phyloP scores from a whole-genome alignment of 78 protist species.

The Guillardia theta region DNA sequence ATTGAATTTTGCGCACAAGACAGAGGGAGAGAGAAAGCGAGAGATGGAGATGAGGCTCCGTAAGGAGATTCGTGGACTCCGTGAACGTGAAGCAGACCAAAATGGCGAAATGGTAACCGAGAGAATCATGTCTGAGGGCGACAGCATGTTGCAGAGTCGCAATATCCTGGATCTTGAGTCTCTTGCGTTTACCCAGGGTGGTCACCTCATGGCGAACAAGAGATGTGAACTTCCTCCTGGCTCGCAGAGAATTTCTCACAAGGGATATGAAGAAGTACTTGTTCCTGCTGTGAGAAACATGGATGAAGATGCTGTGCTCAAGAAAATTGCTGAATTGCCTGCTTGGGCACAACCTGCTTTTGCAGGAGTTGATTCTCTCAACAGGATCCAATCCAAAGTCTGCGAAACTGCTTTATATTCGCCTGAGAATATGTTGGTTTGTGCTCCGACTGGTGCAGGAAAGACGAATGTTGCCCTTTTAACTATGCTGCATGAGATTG shows the following conservation, averaged over 20 bases:
- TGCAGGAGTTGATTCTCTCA: conserved; percentile 57
- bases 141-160: background rate
- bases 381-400: conserved; percentile 76
- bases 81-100: too few species aligned
- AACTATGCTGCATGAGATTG: conserved; percentile 87
- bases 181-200: conserved; percentile 79
- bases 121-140: too few species aligned
- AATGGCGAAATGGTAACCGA: too few species aligned
- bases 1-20: background rate
- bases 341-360: conserved; percentile 87
- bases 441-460: conserved; percentile 99
- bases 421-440: conserved; percentile 89
- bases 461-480: conserved; percentile 99
- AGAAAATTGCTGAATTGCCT: conserved; percentile 66
- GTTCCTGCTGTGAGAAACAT: conserved; percentile 76
- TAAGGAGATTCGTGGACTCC: background rate
- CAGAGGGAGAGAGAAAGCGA: background rate
- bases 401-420: conserved; percentile 66
- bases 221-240: conserved; percentile 76
- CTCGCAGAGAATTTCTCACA: conserved; percentile 53
- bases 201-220: conserved; percentile 84
- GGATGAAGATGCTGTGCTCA: conserved; percentile 52
- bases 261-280: conserved; percentile 62
- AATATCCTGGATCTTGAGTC: conserved; percentile 76
- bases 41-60: background rate